Conservation (phyloP, 169 alveolate genomes). For the Plasmodium chabaudi region DNA sequence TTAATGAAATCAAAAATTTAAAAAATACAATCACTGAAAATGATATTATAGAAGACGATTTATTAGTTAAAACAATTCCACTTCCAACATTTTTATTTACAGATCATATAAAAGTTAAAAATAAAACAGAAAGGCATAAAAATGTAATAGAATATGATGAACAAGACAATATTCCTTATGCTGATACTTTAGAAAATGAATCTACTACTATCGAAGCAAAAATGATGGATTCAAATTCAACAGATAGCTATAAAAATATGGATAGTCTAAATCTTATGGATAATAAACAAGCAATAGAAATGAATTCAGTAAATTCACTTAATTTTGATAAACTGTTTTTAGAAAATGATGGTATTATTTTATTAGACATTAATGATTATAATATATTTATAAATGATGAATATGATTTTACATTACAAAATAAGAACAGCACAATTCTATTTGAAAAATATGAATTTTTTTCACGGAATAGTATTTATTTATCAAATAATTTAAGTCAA, state of each 20-base stretch:
- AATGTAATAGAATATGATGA: neutral
- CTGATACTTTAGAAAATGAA: neutral
- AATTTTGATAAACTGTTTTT: constrained; percentile 60
- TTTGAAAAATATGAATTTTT: constrained; percentile 63
- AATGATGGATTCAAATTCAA: neutral
- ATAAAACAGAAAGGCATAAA: neutral
- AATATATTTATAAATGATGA: constrained; percentile 59
- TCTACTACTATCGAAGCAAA: neutral
- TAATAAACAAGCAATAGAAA: constrained; percentile 17
- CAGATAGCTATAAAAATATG: neutral
- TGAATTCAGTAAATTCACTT: constrained; percentile 18
- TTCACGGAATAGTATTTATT: constrained; percentile 29
- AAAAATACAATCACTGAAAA: constrained; percentile 20
- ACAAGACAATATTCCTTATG: neutral
- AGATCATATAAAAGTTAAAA: constrained; percentile 34
- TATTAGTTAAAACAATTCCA: constrained; percentile 52
- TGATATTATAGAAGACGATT: constrained; percentile 42
- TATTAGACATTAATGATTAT: constrained; percentile 62
- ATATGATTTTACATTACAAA: constrained; percentile 26
- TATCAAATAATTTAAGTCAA: constrained; percentile 13
- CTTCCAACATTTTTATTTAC: constrained; percentile 59
- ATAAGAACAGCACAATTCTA: constrained; percentile 32
- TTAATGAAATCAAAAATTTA: constrained; percentile 47
- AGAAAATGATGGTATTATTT: constrained; percentile 66
- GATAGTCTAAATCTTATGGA: neutral